A percentile compares a stretch with the other conserved stretches of the same genome.
Conservation (phyloP, 1,139 yeast species). For the Scheffersomyces quercinus region DNA sequence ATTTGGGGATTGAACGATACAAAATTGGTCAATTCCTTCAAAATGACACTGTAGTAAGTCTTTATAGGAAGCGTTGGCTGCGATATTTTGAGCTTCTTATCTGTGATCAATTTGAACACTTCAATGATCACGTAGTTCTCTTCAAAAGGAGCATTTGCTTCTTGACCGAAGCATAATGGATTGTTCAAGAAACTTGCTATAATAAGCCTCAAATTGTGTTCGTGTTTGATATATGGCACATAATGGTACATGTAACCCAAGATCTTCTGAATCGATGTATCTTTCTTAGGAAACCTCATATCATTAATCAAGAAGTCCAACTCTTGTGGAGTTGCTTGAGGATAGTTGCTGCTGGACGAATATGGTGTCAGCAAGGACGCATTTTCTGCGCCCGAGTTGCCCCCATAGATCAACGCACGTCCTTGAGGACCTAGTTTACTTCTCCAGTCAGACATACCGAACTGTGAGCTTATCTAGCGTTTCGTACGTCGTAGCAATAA, state of each 20-base stretch:
- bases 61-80: slow-evolving; percentile 60
- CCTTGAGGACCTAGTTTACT: slow-evolving; percentile 31
- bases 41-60: slow-evolving; percentile 49
- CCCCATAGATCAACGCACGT: slow-evolving; percentile 13
- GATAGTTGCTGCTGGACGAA: background rate
- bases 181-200: slow-evolving; percentile 52
- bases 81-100: slow-evolving; percentile 56
- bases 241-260: slow-evolving; percentile 60
- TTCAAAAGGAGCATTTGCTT: slow-evolving; percentile 36
- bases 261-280: slow-evolving; percentile 33
- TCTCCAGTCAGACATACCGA: slow-evolving; percentile 4
- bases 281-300: slow-evolving; percentile 37
- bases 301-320: slow-evolving; percentile 51
- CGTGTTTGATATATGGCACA: slow-evolving; percentile 61
- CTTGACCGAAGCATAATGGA: slow-evolving; percentile 41
- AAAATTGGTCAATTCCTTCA: slow-evolving; percentile 38
- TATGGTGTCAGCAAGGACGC: background rate
- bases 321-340: slow-evolving; percentile 37
- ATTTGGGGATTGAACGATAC: slow-evolving; percentile 25
- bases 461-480: too few relatives aligned
- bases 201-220: slow-evolving; percentile 54
- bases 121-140: slow-evolving; percentile 45
- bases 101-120: slow-evolving; percentile 48
- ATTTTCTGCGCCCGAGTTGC: slow-evolving; percentile 5
- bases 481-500: background rate